A percentile compares a stretch with the other conserved stretches of the same genome.
Conservation (phyloP, 305 asterid species). For the Fraxinus velutina region DNA sequence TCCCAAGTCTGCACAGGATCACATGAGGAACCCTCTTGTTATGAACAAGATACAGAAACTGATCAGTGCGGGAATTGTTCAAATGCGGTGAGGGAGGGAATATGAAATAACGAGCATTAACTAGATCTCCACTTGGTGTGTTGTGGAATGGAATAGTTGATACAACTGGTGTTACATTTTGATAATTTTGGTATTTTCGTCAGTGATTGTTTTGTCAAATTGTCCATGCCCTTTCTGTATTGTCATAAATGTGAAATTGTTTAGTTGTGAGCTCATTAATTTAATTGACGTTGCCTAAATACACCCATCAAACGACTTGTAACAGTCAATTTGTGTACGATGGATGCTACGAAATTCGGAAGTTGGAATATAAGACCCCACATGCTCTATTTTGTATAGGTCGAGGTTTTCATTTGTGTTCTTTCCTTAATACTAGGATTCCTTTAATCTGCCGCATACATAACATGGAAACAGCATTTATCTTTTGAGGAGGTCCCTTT, state of each 20-base stretch:
- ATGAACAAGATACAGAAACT: constrained; percentile 85
- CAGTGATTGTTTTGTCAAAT: neutral
- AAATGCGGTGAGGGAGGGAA: constrained; percentile 36
- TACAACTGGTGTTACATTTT: neutral
- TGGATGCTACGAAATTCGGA: neutral
- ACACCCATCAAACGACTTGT: neutral
- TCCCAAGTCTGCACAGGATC: constrained; percentile 70
- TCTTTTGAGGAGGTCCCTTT: no score
- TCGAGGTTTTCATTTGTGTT: neutral
- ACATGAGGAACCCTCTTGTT: constrained; percentile 74
- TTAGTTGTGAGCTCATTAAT: neutral
- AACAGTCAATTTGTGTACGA: neutral
- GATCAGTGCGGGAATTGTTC: constrained; percentile 77
- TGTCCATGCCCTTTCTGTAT: neutral
- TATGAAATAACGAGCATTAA: neutral
- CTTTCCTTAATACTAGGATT: neutral
- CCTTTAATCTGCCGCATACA: neutral
- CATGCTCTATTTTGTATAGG: neutral
- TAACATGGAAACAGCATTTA: no score
- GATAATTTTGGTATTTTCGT: neutral
- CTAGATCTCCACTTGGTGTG: neutral
- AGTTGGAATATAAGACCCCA: neutral
- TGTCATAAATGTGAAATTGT: neutral
- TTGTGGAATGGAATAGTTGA: neutral
- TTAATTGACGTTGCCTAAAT: neutral